phyloP scores from a whole-genome alignment of 768 basidiomycete species.

The Amanita muscaria region DNA sequence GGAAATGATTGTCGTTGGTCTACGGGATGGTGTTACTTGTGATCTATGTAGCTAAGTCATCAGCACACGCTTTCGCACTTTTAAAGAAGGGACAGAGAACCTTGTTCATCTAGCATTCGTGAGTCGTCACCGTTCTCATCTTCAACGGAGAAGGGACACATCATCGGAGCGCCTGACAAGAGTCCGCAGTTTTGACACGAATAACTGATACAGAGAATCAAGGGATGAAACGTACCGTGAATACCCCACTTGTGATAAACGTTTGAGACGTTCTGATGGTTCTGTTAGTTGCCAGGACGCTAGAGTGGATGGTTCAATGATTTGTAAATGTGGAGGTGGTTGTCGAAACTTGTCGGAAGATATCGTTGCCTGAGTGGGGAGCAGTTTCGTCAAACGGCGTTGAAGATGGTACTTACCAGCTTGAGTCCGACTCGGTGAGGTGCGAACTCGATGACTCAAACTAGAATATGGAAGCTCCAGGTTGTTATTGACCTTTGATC shows the following conservation, averaged over 20 bases:
- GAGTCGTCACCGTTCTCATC: too few relatives aligned
- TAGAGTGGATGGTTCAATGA: slow-evolving; percentile 67
- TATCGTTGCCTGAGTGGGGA: slow-evolving; percentile 62
- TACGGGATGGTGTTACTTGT: slow-evolving; percentile 62
- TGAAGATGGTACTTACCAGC: slow-evolving; percentile 42
- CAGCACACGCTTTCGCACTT: too few relatives aligned
- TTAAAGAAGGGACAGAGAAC: too few relatives aligned
- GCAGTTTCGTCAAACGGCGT: not conserved
- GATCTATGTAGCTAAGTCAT: slow-evolving; percentile 43
- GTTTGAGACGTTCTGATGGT: slow-evolving; percentile 60
- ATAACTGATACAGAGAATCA: slow-evolving; percentile 2
- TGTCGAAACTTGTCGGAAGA: slow-evolving; percentile 90
- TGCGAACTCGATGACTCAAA: slow-evolving; percentile 80
- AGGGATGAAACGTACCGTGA: slow-evolving; percentile 50
- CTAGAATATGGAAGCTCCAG: slow-evolving; percentile 16
- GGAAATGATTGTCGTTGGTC: slow-evolving; percentile 54
- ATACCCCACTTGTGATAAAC: slow-evolving; percentile 58
- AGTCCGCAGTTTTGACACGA: not conserved
- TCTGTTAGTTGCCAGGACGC: slow-evolving; percentile 69
- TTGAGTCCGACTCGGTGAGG: slow-evolving; percentile 85
- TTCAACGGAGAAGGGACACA: too few relatives aligned
- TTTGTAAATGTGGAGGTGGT: slow-evolving; percentile 81
- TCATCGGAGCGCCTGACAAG: too few relatives aligned
- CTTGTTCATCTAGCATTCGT: too few relatives aligned
- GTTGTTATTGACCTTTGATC: slow-evolving; percentile 57